These are phyloP conservation scores for Podospora tetraspora DNA, from an alignment of 495 filamentous ascomycete species.

Conservation along the genomic window DNA sequence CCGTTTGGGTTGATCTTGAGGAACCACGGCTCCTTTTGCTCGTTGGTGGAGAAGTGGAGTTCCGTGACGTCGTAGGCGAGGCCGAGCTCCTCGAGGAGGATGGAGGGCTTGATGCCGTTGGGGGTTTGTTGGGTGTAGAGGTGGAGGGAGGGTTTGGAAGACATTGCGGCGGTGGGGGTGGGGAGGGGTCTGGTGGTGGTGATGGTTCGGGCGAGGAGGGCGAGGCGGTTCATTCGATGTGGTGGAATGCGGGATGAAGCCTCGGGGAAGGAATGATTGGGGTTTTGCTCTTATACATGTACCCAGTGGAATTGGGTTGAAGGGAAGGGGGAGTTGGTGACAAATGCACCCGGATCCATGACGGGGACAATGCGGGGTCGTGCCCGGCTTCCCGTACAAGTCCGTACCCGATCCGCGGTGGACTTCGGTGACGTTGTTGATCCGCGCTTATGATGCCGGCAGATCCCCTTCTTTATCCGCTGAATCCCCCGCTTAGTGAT, in stretches of 20 bases:
- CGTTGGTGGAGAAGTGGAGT: constrained; percentile 66
- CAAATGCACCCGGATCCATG: background rate
- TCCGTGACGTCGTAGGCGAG: constrained; percentile 62
- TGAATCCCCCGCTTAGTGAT: background rate
- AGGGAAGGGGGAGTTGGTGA: background rate
- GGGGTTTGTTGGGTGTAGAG: constrained; percentile 59
- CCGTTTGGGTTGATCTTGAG: constrained; percentile 91
- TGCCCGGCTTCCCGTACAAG: background rate
- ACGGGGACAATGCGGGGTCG: background rate
- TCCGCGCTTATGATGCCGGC: background rate
- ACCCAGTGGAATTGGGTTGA: too few relatives aligned
- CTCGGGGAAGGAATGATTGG: background rate
- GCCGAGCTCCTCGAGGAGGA: constrained; percentile 81
- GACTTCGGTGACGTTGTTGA: background rate
- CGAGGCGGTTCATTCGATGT: constrained; percentile 1
- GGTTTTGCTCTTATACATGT: background rate
- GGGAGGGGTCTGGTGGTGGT: background rate
- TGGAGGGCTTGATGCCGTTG: constrained; percentile 78
- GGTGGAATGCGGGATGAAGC: too few relatives aligned
- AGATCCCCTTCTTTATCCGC: background rate
- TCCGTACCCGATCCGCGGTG: too few relatives aligned
- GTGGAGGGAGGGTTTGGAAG: constrained; percentile 34
- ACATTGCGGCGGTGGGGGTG: constrained; percentile 9
- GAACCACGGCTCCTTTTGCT: constrained; percentile 75
- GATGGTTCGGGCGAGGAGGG: constrained; percentile 9